Percentiles rank a stretch among this genome's conserved stretches.
These are phyloP conservation scores for Paecilomyces sp. DNA, from an alignment of 2,329 filamentous ascomycete species.

Conservation along the genomic window DNA sequence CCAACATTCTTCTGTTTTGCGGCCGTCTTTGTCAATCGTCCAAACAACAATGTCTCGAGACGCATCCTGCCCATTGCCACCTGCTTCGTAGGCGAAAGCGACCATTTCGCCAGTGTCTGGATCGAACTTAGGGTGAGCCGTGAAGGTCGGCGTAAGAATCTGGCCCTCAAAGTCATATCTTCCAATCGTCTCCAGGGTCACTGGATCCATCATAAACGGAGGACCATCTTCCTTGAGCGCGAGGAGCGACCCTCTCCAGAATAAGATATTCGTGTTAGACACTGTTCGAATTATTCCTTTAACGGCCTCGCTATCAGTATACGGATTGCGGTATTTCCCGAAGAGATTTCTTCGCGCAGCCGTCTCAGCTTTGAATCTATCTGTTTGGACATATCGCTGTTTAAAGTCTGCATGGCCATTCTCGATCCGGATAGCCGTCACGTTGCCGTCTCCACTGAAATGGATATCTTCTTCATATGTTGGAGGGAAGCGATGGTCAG, in stretches of 20 bases:
- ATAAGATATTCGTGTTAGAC: constrained; percentile 52
- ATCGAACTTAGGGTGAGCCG: constrained; percentile 49
- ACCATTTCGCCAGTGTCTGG: constrained; percentile 47
- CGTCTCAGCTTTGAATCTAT: constrained; percentile 33
- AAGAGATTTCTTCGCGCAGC: constrained; percentile 39
- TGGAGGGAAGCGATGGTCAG: constrained; percentile 46
- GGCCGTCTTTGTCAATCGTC: constrained; percentile 38
- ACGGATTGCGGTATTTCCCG: constrained; percentile 52
- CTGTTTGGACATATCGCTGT: constrained; percentile 36
- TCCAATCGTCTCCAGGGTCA: constrained; percentile 43
- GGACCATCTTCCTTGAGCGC: constrained; percentile 44
- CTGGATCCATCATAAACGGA: constrained; percentile 41
- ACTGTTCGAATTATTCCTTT: constrained; percentile 50
- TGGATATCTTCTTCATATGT: constrained; percentile 49
- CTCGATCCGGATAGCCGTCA: constrained; percentile 36
- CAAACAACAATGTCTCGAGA: constrained; percentile 40
- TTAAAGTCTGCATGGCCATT: constrained; percentile 37
- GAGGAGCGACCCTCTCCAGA: constrained; percentile 47
- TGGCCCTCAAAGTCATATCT: constrained; percentile 47
- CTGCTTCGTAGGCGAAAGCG: constrained; percentile 45
- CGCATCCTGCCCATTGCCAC: constrained; percentile 31
- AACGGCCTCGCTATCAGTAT: constrained; percentile 43
- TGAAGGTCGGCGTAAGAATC: constrained; percentile 41
- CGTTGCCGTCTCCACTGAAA: constrained; percentile 39
- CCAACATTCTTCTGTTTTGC: constrained; percentile 42